These are phyloP conservation scores for Candida sojae DNA, from an alignment of 1,139 yeast genomes.

Conservation along the genomic window DNA sequence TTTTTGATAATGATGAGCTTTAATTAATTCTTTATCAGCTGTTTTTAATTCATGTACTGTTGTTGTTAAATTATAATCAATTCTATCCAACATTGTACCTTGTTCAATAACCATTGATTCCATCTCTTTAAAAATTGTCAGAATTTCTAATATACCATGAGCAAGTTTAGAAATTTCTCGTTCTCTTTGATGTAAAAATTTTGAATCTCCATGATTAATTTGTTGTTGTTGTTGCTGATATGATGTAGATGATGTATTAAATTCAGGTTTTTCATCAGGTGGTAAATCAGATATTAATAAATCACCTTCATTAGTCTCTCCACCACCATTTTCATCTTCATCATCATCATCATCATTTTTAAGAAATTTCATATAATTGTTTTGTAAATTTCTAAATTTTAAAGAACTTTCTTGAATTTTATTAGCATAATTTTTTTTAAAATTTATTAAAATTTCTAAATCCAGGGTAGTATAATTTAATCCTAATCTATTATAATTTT, in stretches of 20 bases:
- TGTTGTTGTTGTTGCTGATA: conserved; percentile 40
- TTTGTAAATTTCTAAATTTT: conserved; percentile 81
- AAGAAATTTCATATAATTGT: conserved; percentile 77
- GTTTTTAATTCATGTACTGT: conserved; percentile 73
- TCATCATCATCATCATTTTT: conserved; percentile 67
- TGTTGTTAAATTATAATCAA: conserved; percentile 84
- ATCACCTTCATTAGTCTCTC: conserved; percentile 24
- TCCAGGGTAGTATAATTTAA: conserved; percentile 50
- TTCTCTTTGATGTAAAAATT: conserved; percentile 70
- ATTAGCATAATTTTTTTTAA: conserved; percentile 81
- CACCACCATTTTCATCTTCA: conserved; percentile 57
- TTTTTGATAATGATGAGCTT: conserved; percentile 81
- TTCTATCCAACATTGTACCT: conserved; percentile 89
- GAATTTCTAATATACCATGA: conserved; percentile 89
- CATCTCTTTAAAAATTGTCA: conserved; percentile 90
- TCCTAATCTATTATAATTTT: conserved; percentile 35
- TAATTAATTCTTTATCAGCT: conserved; percentile 75
- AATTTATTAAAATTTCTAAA: conserved; percentile 68
- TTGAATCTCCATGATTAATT: conserved; percentile 35
- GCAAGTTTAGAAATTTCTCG: conserved; percentile 88
- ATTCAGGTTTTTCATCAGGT: conserved; percentile 6
- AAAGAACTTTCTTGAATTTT: conserved; percentile 80
- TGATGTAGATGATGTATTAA: conserved; percentile 32
- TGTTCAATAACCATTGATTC: conserved; percentile 92
- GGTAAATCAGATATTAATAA: conserved; percentile 2